phyloP scores from a whole-genome alignment of 352 stramenopile species.

The Globisporangium uncinulatum region DNA sequence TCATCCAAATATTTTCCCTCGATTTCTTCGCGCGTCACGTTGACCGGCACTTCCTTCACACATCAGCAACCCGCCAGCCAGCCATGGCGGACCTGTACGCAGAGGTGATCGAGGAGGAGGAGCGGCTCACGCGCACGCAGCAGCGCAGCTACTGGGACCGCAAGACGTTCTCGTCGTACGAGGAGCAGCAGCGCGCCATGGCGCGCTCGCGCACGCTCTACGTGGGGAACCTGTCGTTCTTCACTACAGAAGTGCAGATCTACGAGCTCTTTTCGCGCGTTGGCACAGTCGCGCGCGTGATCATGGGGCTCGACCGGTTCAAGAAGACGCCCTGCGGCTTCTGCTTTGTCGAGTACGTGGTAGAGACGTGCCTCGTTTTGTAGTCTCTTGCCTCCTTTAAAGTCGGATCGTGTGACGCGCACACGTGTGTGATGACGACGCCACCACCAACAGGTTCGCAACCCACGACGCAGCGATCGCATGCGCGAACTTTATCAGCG shows the following conservation, averaged over 20 bases:
- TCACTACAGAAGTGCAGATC: slow-evolving; percentile 94
- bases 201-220: slow-evolving; percentile 92
- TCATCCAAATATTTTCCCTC: neutral
- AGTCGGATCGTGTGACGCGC: no score
- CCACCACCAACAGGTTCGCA: slow-evolving; percentile 34
- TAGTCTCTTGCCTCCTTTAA: neutral
- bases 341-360: slow-evolving; percentile 94
- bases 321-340: slow-evolving; percentile 97
- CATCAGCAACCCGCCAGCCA: neutral
- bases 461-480: slow-evolving; percentile 65
- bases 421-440: neutral
- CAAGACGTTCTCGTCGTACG: slow-evolving; percentile 89
- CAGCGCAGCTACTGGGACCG: slow-evolving; percentile 94
- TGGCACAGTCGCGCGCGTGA: slow-evolving; percentile 89
- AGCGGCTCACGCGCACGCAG: slow-evolving; percentile 48
- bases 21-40: neutral
- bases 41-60: neutral
- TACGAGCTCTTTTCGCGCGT: slow-evolving; percentile 93
- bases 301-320: slow-evolving; percentile 95
- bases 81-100: slow-evolving; percentile 53
- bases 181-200: slow-evolving; percentile 93
- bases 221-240: slow-evolving; percentile 97
- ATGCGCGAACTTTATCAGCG: slow-evolving; percentile 78
- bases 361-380: neutral
- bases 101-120: slow-evolving; percentile 43